Evolutionary conservation across 1,284 basidiomycete species (phyloP).

Genomic region (Amylostereum chailletii): DNA sequence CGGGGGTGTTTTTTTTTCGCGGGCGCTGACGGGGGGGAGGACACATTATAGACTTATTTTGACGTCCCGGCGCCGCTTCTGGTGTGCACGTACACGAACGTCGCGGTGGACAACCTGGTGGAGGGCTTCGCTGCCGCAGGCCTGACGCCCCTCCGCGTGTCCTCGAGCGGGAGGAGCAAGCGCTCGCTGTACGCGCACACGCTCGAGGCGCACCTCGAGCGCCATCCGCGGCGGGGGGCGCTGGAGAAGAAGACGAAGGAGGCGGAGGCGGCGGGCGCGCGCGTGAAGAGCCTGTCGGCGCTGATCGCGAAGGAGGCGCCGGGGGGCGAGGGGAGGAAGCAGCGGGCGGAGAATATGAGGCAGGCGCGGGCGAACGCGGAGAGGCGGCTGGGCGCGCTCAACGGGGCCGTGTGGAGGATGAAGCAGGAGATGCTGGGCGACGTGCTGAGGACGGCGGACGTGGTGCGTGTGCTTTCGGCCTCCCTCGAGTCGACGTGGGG

Average conservation of each 20-base stretch:
- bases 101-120: constrained; percentile 89
- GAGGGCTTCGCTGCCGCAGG: constrained; percentile 59
- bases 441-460: constrained; percentile 60
- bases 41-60: constrained; percentile 51
- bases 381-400: constrained; percentile 25
- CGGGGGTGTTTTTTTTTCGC: background rate
- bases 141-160: constrained; percentile 72
- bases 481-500: constrained; percentile 4
- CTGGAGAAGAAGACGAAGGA: constrained; percentile 26
- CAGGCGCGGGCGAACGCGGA: constrained; percentile 26
- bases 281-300: constrained; percentile 18
- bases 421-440: constrained; percentile 51
- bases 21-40: background rate
- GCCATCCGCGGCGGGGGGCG: constrained; percentile 46
- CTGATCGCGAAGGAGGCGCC: constrained; percentile 14
- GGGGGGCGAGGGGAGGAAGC: no score
- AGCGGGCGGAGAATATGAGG: constrained; percentile 29
- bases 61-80: constrained; percentile 78
- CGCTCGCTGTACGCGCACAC: constrained; percentile 50
- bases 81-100: constrained; percentile 90
- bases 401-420: constrained; percentile 35
- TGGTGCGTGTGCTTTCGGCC: constrained; percentile 39
- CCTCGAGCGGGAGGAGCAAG: constrained; percentile 56
- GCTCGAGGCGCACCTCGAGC: constrained; percentile 57
- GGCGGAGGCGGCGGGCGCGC: constrained; percentile 20